Conservation (phyloP, 495 filamentous ascomycete genomes). For the Annulohypoxylon moriforme region DNA sequence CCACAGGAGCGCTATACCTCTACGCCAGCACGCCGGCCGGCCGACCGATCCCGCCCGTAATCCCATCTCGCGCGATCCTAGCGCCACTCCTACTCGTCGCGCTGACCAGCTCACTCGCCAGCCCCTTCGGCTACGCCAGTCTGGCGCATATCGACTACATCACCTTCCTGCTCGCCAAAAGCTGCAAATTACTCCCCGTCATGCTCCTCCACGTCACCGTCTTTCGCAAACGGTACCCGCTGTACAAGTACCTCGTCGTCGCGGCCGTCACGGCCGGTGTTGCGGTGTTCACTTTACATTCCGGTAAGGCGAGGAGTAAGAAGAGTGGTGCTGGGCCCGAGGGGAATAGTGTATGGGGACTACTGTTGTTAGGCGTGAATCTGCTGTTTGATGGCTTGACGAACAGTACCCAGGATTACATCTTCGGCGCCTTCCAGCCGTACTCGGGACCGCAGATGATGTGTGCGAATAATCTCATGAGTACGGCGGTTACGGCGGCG, state of each 20-base stretch:
- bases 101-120: conserved; percentile 85
- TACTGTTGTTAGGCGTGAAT: conserved; percentile 89
- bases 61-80: conserved; percentile 79
- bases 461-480: conserved; percentile 94
- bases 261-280: conserved; percentile 90
- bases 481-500: conserved; percentile 74
- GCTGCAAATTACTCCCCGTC: conserved; percentile 96
- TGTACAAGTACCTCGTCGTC: conserved; percentile 97
- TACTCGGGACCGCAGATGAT: conserved; percentile 98
- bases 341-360: conserved; percentile 76
- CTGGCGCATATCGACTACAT: conserved; percentile 98
- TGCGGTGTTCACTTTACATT: conserved; percentile 92
- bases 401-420: conserved; percentile 95
- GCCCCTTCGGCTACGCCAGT: conserved; percentile 93
- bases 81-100: conserved; percentile 86
- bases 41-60: conserved; percentile 68
- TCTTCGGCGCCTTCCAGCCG: conserved; percentile 80
- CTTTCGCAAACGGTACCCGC: conserved; percentile 88
- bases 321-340: conserved; percentile 58
- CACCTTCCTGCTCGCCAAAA: conserved; percentile 97
- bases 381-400: conserved; percentile 95
- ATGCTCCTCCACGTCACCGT: conserved; percentile 96
- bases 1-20: conserved; percentile 85
- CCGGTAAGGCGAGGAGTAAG: conserved; percentile 64
- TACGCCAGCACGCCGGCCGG: conserved; percentile 68